Percentiles rank a stretch among this genome's conserved stretches.
Evolutionary conservation across 2,329 filamentous ascomycete genomes (phyloP).

Genomic region (Stemphylium beticola): DNA sequence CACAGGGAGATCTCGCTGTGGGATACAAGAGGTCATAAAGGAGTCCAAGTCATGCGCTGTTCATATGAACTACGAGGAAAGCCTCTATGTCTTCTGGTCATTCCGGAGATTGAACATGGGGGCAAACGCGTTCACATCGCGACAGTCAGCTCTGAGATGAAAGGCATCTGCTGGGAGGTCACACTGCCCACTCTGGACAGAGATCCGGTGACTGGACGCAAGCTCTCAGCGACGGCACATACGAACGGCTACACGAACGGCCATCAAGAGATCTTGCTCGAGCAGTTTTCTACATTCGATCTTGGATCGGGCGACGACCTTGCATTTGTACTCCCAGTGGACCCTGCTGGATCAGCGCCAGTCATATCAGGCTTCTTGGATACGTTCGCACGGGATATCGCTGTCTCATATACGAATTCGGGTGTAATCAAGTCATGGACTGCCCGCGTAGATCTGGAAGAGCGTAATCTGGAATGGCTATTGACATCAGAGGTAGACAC

Average conservation of each 20-base stretch:
- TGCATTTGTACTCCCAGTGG: constrained; percentile 75
- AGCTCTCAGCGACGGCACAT: constrained; percentile 28
- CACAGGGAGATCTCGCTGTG: constrained; percentile 75
- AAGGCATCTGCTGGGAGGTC: constrained; percentile 82
- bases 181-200: constrained; percentile 59
- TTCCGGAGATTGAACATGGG: constrained; percentile 69
- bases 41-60: constrained; percentile 64
- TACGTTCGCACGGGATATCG: constrained; percentile 83
- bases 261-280: constrained; percentile 54
- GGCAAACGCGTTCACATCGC: constrained; percentile 68
- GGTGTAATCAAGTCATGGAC: constrained; percentile 86
- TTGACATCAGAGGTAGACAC: constrained; percentile 83
- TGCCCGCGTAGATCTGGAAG: constrained; percentile 69
- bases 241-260: constrained; percentile 42
- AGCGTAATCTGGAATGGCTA: constrained; percentile 76
- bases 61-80: constrained; percentile 69
- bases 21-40: constrained; percentile 71
- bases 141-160: constrained; percentile 79
- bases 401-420: constrained; percentile 78
- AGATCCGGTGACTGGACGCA: constrained; percentile 37
- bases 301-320: constrained; percentile 63
- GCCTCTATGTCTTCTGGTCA: constrained; percentile 77
- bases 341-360: constrained; percentile 78
- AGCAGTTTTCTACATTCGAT: constrained; percentile 74
- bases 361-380: constrained; percentile 80